Evolutionary conservation across 2,329 filamentous ascomycete genomes (phyloP).

Genomic region (Purpureocillium lavendulum): DNA sequence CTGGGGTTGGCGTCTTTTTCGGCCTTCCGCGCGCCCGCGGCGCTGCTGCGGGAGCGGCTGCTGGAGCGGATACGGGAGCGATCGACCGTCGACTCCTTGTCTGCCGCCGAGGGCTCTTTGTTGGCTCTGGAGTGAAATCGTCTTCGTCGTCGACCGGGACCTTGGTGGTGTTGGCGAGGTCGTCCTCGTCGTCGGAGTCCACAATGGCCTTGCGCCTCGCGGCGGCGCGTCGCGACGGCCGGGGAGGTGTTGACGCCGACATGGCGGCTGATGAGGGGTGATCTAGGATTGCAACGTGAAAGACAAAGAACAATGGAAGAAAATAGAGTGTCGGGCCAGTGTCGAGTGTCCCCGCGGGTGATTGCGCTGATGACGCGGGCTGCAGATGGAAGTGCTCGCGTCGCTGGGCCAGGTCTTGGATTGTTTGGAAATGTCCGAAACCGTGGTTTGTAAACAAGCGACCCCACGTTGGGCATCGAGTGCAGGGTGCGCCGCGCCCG

Average conservation of each 20-base stretch:
- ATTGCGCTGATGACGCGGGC: too few species aligned
- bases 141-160: conserved; percentile 57
- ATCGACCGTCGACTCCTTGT: conserved; percentile 32
- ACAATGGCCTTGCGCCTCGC: conserved; percentile 65
- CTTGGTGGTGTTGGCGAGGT: conserved; percentile 42
- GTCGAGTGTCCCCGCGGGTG: too few species aligned
- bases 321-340: too few species aligned
- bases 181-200: conserved; percentile 73
- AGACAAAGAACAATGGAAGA: too few species aligned
- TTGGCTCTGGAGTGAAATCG: conserved; percentile 70
- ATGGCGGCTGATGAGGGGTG: conserved; percentile 12
- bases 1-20: conserved; percentile 26
- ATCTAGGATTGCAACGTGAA: too few species aligned
- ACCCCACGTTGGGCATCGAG: conserved; percentile 2
- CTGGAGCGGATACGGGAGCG: too few species aligned
- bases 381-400: too few species aligned
- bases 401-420: not conserved
- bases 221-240: conserved; percentile 32
- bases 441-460: conserved; percentile 31
- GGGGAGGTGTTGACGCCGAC: conserved; percentile 24
- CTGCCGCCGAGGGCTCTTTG: conserved; percentile 47
- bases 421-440: conserved; percentile 18
- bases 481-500: too few species aligned
- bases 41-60: conserved; percentile 39
- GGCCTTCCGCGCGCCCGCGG: conserved; percentile 29